Conservation (phyloP, 2,329 filamentous ascomycete genomes). For the Cordyceps cicadae region DNA sequence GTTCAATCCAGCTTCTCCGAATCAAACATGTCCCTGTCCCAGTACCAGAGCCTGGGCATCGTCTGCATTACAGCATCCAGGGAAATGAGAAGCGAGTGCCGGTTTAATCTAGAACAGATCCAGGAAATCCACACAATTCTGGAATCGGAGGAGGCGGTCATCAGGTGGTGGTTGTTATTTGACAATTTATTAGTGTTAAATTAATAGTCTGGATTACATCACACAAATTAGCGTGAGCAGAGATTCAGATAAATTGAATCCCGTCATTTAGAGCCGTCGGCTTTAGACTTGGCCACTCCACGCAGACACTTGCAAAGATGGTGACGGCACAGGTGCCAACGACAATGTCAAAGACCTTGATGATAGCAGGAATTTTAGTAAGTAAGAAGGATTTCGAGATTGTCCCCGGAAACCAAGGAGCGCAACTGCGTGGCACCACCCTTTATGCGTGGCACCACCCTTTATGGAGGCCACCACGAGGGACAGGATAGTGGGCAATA, state of each 20-base stretch:
- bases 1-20: background rate
- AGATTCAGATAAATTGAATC: too few relatives aligned
- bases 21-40: background rate
- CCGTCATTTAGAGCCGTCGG: constrained; percentile 14
- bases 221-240: too few relatives aligned
- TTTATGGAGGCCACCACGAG: constrained; percentile 20
- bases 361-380: constrained; percentile 32
- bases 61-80: too few relatives aligned
- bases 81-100: too few relatives aligned
- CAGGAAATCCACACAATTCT: background rate
- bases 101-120: too few relatives aligned
- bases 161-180: background rate
- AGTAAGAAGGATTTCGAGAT: constrained; percentile 19
- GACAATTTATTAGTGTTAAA: too few relatives aligned
- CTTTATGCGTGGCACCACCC: constrained; percentile 24
- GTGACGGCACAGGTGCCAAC: constrained; percentile 32
- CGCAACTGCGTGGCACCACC: constrained; percentile 25
- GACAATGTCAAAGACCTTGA: constrained; percentile 28
- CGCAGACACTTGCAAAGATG: constrained; percentile 27
- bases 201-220: too few relatives aligned
- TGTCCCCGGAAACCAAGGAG: constrained; percentile 15
- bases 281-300: constrained; percentile 46
- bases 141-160: background rate
- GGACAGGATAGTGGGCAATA: constrained; percentile 24
- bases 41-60: background rate